A percentile compares a stretch with the other conserved stretches of the same genome.
phyloP scores from a whole-genome alignment of 1,284 basidiomycete species.

The Cerioporus squamosus region DNA sequence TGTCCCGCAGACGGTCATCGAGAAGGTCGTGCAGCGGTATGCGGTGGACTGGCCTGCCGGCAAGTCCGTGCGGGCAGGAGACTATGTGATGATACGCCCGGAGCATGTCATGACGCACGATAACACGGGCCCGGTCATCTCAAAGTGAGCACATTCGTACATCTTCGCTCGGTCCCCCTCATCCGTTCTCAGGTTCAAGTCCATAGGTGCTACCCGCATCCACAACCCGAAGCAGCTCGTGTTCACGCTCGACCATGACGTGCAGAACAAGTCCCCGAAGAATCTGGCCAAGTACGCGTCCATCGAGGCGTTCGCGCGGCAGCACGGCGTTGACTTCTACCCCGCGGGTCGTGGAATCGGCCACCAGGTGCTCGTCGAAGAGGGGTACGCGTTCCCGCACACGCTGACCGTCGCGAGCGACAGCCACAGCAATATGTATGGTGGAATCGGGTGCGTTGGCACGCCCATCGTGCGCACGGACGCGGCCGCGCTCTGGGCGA shows the following conservation, averaged over 20 bases:
- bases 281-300: constrained; percentile 93
- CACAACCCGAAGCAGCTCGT: constrained; percentile 87
- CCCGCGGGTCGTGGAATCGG: constrained; percentile 99
- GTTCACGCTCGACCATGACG: constrained; percentile 98
- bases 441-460: constrained; percentile 95
- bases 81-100: constrained; percentile 99
- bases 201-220: constrained; percentile 90
- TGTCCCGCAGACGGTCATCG: constrained; percentile 89
- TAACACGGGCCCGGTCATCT: constrained; percentile 97
- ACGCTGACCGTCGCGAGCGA: constrained; percentile 95
- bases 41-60: constrained; percentile 84
- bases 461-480: constrained; percentile 96
- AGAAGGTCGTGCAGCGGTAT: constrained; percentile 98
- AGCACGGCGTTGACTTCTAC: constrained; percentile 93
- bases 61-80: constrained; percentile 87
- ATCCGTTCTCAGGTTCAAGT: constrained; percentile 75
- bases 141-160: constrained; percentile 69
- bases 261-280: constrained; percentile 95
- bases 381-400: constrained; percentile 94
- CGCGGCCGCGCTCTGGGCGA: constrained; percentile 97
- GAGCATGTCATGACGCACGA: constrained; percentile 99
- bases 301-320: constrained; percentile 91
- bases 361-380: constrained; percentile 94
- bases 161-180: neutral
- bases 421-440: constrained; percentile 99